Evolutionary conservation across 305 asterid species (phyloP).

Genomic region (Fraxinus sp.): DNA sequence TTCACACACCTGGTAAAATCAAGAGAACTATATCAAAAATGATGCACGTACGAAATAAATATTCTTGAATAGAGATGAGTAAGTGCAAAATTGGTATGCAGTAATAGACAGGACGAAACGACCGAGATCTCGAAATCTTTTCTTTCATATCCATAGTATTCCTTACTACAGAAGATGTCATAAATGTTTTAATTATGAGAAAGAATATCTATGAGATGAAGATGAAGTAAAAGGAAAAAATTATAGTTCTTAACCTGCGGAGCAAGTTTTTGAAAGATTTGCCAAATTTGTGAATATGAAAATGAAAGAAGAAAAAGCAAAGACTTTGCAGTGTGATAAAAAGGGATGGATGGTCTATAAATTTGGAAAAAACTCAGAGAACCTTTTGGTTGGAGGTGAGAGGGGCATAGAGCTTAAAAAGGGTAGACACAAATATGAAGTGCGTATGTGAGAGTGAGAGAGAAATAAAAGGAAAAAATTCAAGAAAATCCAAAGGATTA

Average conservation of each 20-base stretch:
- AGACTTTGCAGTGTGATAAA: slow-evolving; percentile 19
- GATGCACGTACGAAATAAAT: not conserved
- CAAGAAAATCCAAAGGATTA: slow-evolving; percentile 23
- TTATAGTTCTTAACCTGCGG: not conserved
- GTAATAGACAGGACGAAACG: not conserved
- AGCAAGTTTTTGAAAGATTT: slow-evolving; percentile 24
- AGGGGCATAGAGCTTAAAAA: slow-evolving; percentile 39
- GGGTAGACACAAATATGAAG: slow-evolving; percentile 43
- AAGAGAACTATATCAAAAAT: not conserved
- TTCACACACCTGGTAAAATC: not conserved
- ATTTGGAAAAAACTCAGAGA: slow-evolving; percentile 54
- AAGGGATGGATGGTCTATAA: slow-evolving; percentile 42
- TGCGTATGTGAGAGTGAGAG: slow-evolving; percentile 22
- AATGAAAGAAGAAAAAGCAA: slow-evolving; percentile 17
- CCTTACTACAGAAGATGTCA: not conserved
- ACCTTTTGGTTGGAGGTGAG: slow-evolving; percentile 37
- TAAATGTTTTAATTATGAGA: not conserved
- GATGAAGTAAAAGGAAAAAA: not conserved
- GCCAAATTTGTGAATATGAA: slow-evolving; percentile 25
- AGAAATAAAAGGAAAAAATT: not conserved
- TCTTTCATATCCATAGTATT: not conserved
- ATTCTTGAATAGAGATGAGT: not conserved
- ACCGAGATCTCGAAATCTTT: not conserved
- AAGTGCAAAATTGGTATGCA: not conserved
- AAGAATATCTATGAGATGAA: not conserved